Conservation (phyloP, 2,329 filamentous ascomycete genomes). For the Fusarium sp. region DNA sequence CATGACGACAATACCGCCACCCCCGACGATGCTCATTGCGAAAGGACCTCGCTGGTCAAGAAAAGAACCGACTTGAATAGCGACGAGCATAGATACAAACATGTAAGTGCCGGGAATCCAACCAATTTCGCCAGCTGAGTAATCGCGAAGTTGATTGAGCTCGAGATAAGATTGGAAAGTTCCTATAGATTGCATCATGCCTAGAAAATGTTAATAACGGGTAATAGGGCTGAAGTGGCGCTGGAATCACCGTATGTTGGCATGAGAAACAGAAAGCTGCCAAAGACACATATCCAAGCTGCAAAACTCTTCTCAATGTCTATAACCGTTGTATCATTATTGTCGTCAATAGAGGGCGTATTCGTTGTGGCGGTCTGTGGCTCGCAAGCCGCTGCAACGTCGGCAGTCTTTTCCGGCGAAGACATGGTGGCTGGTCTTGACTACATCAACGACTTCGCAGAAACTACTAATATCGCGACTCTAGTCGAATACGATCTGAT, state of each 20-base stretch:
- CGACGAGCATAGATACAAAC: conserved; percentile 9
- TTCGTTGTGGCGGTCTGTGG: not conserved
- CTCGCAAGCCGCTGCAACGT: not conserved
- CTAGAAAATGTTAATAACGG: not conserved
- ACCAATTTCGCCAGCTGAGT: conserved; percentile 11
- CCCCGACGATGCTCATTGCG: conserved; percentile 1
- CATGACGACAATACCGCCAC: not conserved
- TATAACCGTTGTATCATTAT: not conserved
- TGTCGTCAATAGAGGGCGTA: not conserved
- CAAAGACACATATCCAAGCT: conserved; percentile 17
- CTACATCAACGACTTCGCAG: too few relatives aligned
- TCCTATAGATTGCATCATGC: conserved; percentile 25
- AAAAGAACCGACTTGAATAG: conserved; percentile 10
- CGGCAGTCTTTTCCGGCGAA: not conserved
- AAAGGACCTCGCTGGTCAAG: conserved; percentile 13
- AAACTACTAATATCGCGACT: fast-evolving
- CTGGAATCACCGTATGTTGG: not conserved
- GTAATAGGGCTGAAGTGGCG: too few relatives aligned
- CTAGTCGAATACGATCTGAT: fast-evolving
- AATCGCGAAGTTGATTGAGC: conserved; percentile 14
- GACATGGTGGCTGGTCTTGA: not conserved
- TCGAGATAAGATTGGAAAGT: conserved; percentile 21
- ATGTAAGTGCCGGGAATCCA: conserved; percentile 19
- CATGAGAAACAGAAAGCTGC: conserved; percentile 15
- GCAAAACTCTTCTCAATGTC: conserved; percentile 14